phyloP scores from a whole-genome alignment of 352 stramenopile species.

The Globisporangium iwayamae region DNA sequence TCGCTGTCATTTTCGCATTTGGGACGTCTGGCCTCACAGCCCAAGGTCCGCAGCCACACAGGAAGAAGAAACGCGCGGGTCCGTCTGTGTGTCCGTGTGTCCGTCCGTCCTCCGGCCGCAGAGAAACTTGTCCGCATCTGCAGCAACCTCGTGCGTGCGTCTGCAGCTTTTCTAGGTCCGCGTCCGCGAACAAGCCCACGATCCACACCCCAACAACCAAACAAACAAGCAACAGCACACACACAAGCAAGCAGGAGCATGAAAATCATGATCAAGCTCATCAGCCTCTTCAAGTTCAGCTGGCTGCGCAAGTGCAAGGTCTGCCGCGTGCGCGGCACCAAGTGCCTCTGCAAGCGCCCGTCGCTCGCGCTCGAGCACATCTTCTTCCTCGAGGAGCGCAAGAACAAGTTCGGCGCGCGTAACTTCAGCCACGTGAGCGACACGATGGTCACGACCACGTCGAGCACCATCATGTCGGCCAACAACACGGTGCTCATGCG shows the following conservation, averaged over 20 bases:
- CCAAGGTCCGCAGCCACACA: neutral
- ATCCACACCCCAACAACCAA: neutral
- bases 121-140: neutral
- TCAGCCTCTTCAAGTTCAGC: conserved; percentile 60
- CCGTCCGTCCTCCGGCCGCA: neutral
- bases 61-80: neutral
- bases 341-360: conserved; percentile 66
- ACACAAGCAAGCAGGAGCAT: conserved; percentile 22
- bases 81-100: too few species aligned
- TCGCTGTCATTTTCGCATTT: neutral
- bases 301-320: conserved; percentile 68
- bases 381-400: conserved; percentile 78
- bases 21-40: neutral
- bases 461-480: conserved; percentile 15
- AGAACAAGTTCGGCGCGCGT: conserved; percentile 71
- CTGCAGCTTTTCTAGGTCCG: neutral
- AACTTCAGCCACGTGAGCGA: conserved; percentile 83
- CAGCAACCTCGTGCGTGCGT: neutral
- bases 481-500: conserved; percentile 46
- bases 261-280: conserved; percentile 51
- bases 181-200: neutral
- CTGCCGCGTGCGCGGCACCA: conserved; percentile 56
- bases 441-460: conserved; percentile 40
- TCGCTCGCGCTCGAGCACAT: conserved; percentile 77
- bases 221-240: neutral